These are phyloP conservation scores for Cyberlindnera nakhonratchasimensis DNA, from an alignment of 805 yeast species.

Conservation along the genomic window DNA sequence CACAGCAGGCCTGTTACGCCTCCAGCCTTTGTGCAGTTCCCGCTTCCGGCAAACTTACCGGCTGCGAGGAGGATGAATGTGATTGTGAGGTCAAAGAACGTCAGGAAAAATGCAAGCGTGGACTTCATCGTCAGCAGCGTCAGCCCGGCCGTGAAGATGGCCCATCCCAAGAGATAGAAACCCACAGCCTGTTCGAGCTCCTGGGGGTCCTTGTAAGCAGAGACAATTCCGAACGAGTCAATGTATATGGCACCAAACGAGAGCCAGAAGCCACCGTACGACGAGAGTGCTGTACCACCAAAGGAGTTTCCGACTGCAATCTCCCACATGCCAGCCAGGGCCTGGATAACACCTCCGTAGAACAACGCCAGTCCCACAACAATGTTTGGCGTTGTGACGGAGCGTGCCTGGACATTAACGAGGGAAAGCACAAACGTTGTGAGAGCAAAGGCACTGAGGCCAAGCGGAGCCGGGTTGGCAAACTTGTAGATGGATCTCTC, in stretches of 20 bases:
- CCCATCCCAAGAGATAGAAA: constrained; percentile 51
- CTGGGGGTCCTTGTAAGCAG: constrained; percentile 36
- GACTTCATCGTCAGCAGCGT: constrained; percentile 44
- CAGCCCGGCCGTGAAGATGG: constrained; percentile 48
- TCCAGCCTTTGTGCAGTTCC: constrained; percentile 45
- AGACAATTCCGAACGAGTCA: constrained; percentile 48
- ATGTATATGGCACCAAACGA: constrained; percentile 57
- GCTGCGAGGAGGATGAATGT: constrained; percentile 46
- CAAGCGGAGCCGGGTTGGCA: constrained; percentile 67
- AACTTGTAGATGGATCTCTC: constrained; percentile 46
- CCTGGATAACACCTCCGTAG: constrained; percentile 60
- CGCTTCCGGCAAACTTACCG: constrained; percentile 41
- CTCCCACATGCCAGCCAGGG: constrained; percentile 67
- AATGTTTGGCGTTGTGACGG: constrained; percentile 50
- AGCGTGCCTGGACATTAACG: constrained; percentile 54
- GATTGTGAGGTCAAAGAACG: constrained; percentile 43
- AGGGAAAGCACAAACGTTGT: constrained; percentile 59
- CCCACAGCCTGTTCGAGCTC: constrained; percentile 48
- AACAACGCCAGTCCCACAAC: constrained; percentile 60
- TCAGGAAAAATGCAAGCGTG: constrained; percentile 44
- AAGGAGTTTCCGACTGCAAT: constrained; percentile 60
- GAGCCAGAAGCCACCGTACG: constrained; percentile 61
- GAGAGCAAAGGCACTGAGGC: constrained; percentile 53
- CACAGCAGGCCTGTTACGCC: constrained; percentile 64
- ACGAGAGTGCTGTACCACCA: constrained; percentile 47